Base-by-base conservation (phyloP, 1,284 basidiomycete species). In the Rhodotorula mucilaginosa region DNA sequence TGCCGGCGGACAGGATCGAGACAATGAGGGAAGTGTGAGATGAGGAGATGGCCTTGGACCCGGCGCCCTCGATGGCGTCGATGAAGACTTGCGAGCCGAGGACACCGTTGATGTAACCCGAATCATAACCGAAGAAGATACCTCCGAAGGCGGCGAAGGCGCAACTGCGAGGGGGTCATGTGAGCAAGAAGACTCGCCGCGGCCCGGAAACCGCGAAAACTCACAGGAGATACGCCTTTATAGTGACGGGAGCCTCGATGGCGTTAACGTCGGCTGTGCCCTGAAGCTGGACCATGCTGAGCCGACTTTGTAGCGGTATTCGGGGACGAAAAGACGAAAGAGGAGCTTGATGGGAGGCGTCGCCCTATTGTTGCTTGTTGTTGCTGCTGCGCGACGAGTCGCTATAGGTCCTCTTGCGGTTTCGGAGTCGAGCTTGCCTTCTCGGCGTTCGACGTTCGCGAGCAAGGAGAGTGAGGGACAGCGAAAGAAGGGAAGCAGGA, bases 91-190 rank as follows among this genome's bases (percentile, higher is more conserved):
- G 19, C 12, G 72, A 74, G 5, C 58, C 70, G n/a, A 66, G 64
- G 47, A 78, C 77, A 69, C 77, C 77, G 66, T 77, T 77, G 73
- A 78, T 78, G 70, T 78, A 78, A 6, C 77, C 74, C 5, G 74
- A 73, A 46, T 64, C 63, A 31, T 64, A 64, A 6, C 63, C 62
- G 49, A 62, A 62, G 61, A 62, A 61, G 60, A 61, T 61, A 18
- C 61, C 61, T 5, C 49, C 49, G 49, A 60, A 60, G 5, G 44
- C n/a, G 58, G 58, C 46, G 12, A 47, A 49, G 13, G 58, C 58
- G 58, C 58, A 59, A 21, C 58, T 59, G 58, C 23, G 58, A 60
- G n/a, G n/a, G 29, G 46, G 51, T 52, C 51, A 52, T 52, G 51
- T 52, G 51, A 52, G 51, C 39, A 44, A 44, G 12, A 44, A 10